Percentiles rank a stretch among this genome's conserved stretches.
Conservation (phyloP, 139 green algal genomes). For the Picochlorum sp. region DNA sequence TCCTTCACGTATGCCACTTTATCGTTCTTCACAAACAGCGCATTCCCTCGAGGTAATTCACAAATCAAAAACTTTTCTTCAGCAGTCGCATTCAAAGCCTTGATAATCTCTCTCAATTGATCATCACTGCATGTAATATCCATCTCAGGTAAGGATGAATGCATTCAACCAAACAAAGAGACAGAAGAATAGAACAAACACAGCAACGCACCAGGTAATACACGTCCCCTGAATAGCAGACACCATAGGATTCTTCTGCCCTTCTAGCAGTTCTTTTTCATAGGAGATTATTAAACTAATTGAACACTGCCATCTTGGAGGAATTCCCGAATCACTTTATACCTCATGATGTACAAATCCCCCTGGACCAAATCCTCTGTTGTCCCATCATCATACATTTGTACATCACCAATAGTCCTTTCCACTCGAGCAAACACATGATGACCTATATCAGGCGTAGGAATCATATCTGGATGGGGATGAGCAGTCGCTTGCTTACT, state of each 20-base stretch:
- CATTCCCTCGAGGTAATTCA: not conserved
- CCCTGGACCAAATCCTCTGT: conserved; percentile 36
- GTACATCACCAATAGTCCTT: conserved; percentile 33
- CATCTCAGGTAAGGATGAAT: no score
- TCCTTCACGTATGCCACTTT: not conserved
- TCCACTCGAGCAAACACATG: conserved; percentile 43
- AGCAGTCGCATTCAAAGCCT: not conserved
- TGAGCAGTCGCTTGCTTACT: conserved; percentile 28
- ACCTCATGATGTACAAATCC: conserved; percentile 45
- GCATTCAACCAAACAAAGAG: no score
- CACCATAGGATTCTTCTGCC: not conserved
- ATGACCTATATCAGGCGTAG: conserved; percentile 25
- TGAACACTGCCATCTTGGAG: conserved; percentile 23
- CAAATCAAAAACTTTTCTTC: conserved; percentile 3
- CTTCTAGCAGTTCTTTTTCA: no score
- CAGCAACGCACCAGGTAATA: not conserved
- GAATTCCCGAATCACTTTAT: conserved; percentile 26
- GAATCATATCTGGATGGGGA: conserved; percentile 34
- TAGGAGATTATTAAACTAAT: conserved; percentile 19
- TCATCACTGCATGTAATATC: not conserved
- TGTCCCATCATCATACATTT: conserved; percentile 33
- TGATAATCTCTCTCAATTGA: conserved; percentile 11
- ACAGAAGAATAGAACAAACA: no score
- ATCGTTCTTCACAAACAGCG: conserved; percentile 1
- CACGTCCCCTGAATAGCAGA: not conserved